Conservation (phyloP, 1,284 basidiomycete genomes). For the Peniophora sp. region DNA sequence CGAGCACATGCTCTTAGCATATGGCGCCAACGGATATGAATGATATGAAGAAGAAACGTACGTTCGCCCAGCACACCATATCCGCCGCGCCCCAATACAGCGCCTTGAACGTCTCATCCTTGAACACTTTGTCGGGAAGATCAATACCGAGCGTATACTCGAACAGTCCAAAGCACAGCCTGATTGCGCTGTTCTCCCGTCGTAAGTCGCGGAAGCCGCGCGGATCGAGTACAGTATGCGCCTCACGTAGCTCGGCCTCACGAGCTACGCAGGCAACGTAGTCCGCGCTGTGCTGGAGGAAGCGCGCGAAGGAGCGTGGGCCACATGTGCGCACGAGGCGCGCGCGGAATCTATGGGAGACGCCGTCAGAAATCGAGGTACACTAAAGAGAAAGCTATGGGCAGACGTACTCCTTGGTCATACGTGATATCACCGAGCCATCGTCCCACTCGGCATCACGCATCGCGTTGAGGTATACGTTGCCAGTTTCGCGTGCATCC, state of each 20-base stretch:
- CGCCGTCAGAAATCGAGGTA: too few relatives aligned
- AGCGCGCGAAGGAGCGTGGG: constrained; percentile 25
- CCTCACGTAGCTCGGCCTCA: constrained; percentile 56
- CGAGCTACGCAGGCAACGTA: constrained; percentile 50
- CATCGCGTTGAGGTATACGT: constrained; percentile 46
- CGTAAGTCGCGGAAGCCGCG: constrained; percentile 47
- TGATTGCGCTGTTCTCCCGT: constrained; percentile 59
- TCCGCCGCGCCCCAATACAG: constrained; percentile 57
- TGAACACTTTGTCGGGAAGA: constrained; percentile 51
- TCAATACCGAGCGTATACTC: constrained; percentile 56
- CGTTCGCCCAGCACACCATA: constrained; percentile 64
- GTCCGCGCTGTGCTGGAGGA: constrained; percentile 43
- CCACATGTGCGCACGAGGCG: too few relatives aligned
- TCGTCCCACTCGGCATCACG: constrained; percentile 43
- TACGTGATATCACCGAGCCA: constrained; percentile 42
- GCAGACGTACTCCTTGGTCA: constrained; percentile 50
- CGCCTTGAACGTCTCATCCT: constrained; percentile 43
- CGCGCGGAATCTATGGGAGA: too few relatives aligned
- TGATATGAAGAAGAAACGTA: constrained; percentile 27
- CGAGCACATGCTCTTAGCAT: constrained; percentile 1
- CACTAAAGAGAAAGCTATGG: too few relatives aligned
- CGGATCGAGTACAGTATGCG: constrained; percentile 42
- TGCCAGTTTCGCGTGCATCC: constrained; percentile 47
- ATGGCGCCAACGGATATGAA: background rate
- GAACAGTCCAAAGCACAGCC: constrained; percentile 54